A percentile compares a stretch with the other conserved stretches of the same genome.
Conservation (phyloP, 306 rosid genomes). For the Aeschynomene evenia region DNA sequence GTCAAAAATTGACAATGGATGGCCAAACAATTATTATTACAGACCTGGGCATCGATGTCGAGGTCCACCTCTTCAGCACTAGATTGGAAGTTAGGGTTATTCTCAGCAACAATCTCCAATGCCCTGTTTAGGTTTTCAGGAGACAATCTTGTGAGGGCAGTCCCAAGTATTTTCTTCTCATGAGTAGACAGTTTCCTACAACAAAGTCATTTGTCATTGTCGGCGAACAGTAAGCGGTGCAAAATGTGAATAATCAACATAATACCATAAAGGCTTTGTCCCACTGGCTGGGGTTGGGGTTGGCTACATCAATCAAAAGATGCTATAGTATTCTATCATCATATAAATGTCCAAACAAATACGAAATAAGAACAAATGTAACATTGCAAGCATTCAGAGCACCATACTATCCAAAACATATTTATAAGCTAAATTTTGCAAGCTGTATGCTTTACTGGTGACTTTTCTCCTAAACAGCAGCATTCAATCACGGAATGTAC, state of each 20-base stretch:
- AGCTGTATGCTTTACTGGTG: neutral
- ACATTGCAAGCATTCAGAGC: neutral
- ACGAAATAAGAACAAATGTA: conserved; percentile 2
- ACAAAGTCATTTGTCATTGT: neutral
- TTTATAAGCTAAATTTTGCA: conserved; percentile 9
- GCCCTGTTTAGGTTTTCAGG: conserved; percentile 68
- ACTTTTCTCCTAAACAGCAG: neutral
- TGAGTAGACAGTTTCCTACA: conserved; percentile 63
- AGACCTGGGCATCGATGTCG: conserved; percentile 86
- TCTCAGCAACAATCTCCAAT: conserved; percentile 74
- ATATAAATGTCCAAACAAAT: no score
- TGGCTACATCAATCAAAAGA: no score
- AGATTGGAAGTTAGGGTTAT: conserved; percentile 69
- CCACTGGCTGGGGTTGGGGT: no score
- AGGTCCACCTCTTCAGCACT: conserved; percentile 70
- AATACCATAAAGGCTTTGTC: no score
- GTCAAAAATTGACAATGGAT: neutral
- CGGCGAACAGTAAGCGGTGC: neutral
- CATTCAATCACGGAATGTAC: conserved; percentile 14
- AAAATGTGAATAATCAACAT: conserved; percentile 6
- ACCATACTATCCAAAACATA: neutral
- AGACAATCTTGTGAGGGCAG: conserved; percentile 58
- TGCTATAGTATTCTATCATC: no score
- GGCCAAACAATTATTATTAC: neutral
- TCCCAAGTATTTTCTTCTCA: conserved; percentile 69